Conservation (phyloP, 306 rosid species). For the Cicer yamashitae region DNA sequence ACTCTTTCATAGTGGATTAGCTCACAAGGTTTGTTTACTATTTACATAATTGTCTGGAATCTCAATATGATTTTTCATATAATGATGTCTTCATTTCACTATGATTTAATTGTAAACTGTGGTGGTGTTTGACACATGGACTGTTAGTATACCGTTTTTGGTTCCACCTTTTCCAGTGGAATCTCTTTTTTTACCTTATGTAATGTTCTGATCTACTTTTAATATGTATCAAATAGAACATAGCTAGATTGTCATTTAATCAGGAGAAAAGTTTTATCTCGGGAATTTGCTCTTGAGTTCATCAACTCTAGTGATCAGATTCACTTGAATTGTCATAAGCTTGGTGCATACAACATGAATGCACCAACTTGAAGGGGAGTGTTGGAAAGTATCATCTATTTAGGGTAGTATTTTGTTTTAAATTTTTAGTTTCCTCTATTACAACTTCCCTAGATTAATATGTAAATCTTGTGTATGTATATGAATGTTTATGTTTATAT, state of each 20-base stretch:
- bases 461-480: not conserved
- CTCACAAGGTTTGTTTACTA: constrained; percentile 67
- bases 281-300: not conserved
- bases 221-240: not conserved
- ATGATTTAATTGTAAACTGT: not conserved
- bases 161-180: not conserved
- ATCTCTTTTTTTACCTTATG: not conserved
- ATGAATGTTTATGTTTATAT: not conserved
- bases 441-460: not conserved
- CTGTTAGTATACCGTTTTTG: not conserved
- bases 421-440: not conserved
- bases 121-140: not conserved
- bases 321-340: not conserved
- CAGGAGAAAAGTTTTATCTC: not conserved
- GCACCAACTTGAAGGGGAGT: not conserved
- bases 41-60: constrained; percentile 13
- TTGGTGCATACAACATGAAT: not conserved
- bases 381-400: not conserved
- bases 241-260: not conserved
- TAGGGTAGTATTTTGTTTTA: not conserved
- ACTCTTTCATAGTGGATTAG: constrained; percentile 93
- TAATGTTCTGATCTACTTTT: not conserved
- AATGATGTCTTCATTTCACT: constrained; percentile 2
- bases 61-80: constrained; percentile 17
- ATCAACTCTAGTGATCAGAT: not conserved